Base-by-base conservation (phyloP, 2,329 filamentous ascomycete species). In the Nemania sp. region DNA sequence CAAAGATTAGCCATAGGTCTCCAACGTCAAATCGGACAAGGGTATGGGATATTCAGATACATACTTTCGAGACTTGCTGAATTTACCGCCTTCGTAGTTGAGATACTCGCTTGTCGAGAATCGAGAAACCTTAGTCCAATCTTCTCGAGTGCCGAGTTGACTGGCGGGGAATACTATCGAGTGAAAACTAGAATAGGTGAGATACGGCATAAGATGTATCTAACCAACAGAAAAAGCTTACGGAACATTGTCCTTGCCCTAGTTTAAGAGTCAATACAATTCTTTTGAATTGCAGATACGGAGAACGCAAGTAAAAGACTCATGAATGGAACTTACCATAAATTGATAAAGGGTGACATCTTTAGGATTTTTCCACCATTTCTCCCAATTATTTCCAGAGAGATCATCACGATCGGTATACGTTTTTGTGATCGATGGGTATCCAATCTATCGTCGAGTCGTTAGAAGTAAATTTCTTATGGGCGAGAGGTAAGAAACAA, bases 311-410 rank as follows among this genome's bases (percentile, higher is more conserved):
- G 26, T 11, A 12, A 19, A 30, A 26, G 7, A 39, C 4, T 6
- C 8, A 3, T 23, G 12, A 26, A n/a, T n/a, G n/a, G n/a, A n/a
- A 23, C 55, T 50, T 19, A 57, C 55, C 51, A 54, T 48, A 23
- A 97, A 95, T 75, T 97, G 92, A 72, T 94, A 96, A 11, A 97
- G 82, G 68, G 88, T 83, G 42, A 97, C 91, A 28, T 96, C 80
- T 39, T 96, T 87, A 0, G 91, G 90, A 70, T 95, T 88, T 68
- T 88, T 86, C 92, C 92, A 97, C 92, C 92, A 97, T 68, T 90
- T 82, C 76, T 96, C 86, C 92, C 92, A 97, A 59, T 95, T 80
- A 39, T 86, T 81, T 36, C 76, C 74, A 3, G 68, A 64, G 11
- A 37, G 39, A 17, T 79, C 68, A 48, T 72, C 70, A 12, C 72